A percentile compares a stretch with the other conserved stretches of the same genome.
Conservation (phyloP, 805 yeast species). For the Huiozyma sinensis region DNA sequence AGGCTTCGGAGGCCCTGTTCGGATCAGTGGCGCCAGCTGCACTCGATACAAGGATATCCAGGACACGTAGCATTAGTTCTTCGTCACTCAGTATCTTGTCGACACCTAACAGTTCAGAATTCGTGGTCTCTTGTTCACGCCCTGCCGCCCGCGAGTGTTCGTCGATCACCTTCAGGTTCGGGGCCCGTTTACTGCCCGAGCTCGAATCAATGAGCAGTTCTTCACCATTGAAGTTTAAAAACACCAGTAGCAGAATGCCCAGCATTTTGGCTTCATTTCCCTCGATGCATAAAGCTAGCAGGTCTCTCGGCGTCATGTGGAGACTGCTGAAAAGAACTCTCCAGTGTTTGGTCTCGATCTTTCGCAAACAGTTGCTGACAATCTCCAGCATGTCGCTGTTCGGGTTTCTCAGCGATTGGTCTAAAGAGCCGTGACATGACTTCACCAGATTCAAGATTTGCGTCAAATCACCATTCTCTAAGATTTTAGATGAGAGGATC, state of each 20-base stretch:
- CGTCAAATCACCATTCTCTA: constrained; percentile 16
- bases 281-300: constrained; percentile 23
- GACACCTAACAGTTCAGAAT: constrained; percentile 2
- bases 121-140: neutral
- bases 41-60: constrained; percentile 20
- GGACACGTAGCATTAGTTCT: constrained; percentile 23
- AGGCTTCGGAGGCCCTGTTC: constrained; percentile 21
- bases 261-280: constrained; percentile 23
- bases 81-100: constrained; percentile 19
- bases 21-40: constrained; percentile 19
- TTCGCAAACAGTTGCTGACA: constrained; percentile 27
- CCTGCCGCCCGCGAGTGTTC: neutral
- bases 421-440: constrained; percentile 9
- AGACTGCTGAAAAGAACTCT: constrained; percentile 17
- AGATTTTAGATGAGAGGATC: constrained; percentile 19
- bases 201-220: constrained; percentile 11
- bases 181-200: neutral
- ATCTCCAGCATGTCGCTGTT: constrained; percentile 20
- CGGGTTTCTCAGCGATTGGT: constrained; percentile 4
- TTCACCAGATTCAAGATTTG: constrained; percentile 18
- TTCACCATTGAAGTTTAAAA: constrained; percentile 23
- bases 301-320: constrained; percentile 23
- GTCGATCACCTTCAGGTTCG: neutral
- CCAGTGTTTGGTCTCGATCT: constrained; percentile 27
- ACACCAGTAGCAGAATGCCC: constrained; percentile 24